phyloP scores from a whole-genome alignment of 2,329 filamentous ascomycete species.

The Phialocephala subalpina region DNA sequence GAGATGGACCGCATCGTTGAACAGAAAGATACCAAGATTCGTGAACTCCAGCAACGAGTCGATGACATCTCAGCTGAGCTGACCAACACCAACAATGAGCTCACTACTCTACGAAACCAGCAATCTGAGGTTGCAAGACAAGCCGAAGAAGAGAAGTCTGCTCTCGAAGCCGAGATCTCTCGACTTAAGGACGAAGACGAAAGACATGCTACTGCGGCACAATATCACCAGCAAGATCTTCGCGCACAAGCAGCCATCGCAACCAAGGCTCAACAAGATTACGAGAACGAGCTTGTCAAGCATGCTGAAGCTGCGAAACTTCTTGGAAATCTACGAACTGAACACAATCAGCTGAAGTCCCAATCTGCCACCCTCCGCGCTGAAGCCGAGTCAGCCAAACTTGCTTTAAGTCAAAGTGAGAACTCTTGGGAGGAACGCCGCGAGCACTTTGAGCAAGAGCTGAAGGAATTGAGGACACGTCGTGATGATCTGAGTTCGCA shows the following conservation, averaged over 20 bases:
- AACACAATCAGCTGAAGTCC: conserved; percentile 84
- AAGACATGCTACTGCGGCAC: conserved; percentile 78
- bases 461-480: conserved; percentile 78
- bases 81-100: conserved; percentile 79
- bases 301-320: conserved; percentile 94
- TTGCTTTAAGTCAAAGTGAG: conserved; percentile 80
- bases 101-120: conserved; percentile 80
- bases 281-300: conserved; percentile 92
- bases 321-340: conserved; percentile 78
- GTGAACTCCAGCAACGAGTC: conserved; percentile 82
- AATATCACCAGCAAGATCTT: conserved; percentile 89
- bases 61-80: conserved; percentile 87
- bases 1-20: conserved; percentile 80
- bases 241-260: conserved; percentile 95
- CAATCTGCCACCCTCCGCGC: conserved; percentile 77
- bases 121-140: conserved; percentile 77
- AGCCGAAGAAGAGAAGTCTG: conserved; percentile 83
- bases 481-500: conserved; percentile 87
- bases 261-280: conserved; percentile 90
- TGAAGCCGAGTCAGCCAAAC: conserved; percentile 86
- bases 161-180: conserved; percentile 79
- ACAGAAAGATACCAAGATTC: conserved; percentile 81
- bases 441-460: conserved; percentile 83
- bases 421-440: conserved; percentile 87
- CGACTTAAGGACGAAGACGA: conserved; percentile 86